These are phyloP conservation scores for Aegilops longissima DNA, from an alignment of 176 grass and related monocot genomes.

Conservation along the genomic window DNA sequence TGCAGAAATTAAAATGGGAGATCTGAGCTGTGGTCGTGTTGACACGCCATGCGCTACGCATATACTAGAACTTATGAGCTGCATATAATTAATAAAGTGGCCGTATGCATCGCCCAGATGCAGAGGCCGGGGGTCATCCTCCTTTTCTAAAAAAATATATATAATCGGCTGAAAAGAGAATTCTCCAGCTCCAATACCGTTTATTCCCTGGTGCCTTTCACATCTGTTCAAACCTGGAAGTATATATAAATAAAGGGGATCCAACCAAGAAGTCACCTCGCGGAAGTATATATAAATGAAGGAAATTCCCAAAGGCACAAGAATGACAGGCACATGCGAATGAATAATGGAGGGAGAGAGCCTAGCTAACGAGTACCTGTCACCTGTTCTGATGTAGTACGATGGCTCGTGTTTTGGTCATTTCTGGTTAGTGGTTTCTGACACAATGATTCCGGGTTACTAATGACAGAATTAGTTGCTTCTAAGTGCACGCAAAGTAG, in stretches of 20 bases:
- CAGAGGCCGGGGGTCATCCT: too few species aligned
- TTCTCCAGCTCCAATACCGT: background rate
- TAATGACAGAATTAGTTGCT: conserved; percentile 15
- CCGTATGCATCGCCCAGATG: too few species aligned
- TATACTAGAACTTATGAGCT: background rate
- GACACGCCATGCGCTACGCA: background rate
- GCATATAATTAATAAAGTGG: too few species aligned
- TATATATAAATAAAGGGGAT: too few species aligned
- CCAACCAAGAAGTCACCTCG: background rate
- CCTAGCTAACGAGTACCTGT: background rate
- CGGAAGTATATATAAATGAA: too few species aligned
- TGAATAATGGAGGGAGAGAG: background rate
- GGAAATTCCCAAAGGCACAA: background rate
- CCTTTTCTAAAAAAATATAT: too few species aligned
- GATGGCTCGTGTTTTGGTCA: background rate
- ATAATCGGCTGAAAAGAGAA: background rate
- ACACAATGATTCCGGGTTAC: background rate
- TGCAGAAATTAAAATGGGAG: background rate
- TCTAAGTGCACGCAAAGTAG: conserved; percentile 14
- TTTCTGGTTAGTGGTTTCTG: background rate
- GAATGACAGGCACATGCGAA: conserved; percentile 19
- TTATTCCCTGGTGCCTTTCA: conserved; percentile 11
- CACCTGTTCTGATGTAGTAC: background rate
- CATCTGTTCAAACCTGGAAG: conserved; percentile 19
- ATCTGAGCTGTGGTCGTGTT: background rate